Evolutionary conservation across 2,329 filamentous ascomycete genomes (phyloP).

Genomic region (Aspergillus novoparasiticus): DNA sequence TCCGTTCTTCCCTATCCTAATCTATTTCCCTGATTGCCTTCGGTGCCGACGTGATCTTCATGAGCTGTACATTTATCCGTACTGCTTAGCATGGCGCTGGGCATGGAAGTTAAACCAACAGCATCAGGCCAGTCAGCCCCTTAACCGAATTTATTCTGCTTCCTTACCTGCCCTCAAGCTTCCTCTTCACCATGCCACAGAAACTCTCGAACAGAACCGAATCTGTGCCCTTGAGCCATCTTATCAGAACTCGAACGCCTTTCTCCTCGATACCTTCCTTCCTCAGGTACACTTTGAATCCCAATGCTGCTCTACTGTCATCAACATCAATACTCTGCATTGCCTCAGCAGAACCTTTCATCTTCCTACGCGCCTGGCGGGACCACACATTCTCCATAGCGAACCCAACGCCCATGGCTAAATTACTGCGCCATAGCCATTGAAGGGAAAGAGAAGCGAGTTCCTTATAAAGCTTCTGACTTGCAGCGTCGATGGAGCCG

Average conservation of each 20-base stretch:
- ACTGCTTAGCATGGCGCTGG: too few relatives aligned
- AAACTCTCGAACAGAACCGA: conserved; percentile 82
- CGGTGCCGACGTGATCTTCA: background rate
- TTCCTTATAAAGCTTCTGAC: conserved; percentile 48
- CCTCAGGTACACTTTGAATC: conserved; percentile 60
- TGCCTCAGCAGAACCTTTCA: conserved; percentile 29
- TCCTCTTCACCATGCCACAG: conserved; percentile 72
- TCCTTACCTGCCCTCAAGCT: conserved; percentile 34
- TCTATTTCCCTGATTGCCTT: background rate
- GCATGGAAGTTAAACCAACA: background rate
- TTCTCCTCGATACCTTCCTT: conserved; percentile 36
- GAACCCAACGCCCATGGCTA: conserved; percentile 62
- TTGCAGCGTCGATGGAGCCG: conserved; percentile 34
- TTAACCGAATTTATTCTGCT: background rate
- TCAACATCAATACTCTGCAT: conserved; percentile 36
- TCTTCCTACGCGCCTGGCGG: conserved; percentile 68
- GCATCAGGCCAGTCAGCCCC: too few relatives aligned
- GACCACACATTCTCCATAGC: conserved; percentile 75
- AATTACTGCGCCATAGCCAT: conserved; percentile 65
- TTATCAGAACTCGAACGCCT: conserved; percentile 54
- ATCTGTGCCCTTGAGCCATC: conserved; percentile 78
- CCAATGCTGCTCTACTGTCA: conserved; percentile 52
- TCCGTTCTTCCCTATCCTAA: background rate
- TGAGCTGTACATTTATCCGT: background rate
- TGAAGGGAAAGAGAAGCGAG: conserved; percentile 60